These are phyloP conservation scores for Mimosa bimucronata DNA, from an alignment of 306 rosid genomes.

Conservation along the genomic window DNA sequence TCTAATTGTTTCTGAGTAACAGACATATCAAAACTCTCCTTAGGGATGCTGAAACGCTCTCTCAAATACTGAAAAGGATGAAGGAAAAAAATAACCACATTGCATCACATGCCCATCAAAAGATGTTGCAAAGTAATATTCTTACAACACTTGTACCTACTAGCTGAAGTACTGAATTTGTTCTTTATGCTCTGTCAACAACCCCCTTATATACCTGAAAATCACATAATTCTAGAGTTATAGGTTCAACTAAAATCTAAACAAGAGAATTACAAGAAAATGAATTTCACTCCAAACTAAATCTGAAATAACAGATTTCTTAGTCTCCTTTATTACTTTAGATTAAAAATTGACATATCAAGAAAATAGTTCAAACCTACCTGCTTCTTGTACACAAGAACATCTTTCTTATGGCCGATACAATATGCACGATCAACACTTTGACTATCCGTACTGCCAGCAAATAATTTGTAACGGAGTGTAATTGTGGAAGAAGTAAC, in stretches of 20 bases:
- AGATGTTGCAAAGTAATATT: not conserved
- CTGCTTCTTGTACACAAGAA: conserved; percentile 89
- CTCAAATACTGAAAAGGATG: conserved; percentile 86
- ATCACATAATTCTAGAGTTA: conserved; percentile 23
- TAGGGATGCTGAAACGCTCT: conserved; percentile 90
- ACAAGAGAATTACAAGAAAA: not conserved
- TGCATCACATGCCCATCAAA: not conserved
- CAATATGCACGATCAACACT: conserved; percentile 99
- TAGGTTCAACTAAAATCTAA: not conserved
- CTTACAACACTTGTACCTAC: conserved; percentile 59
- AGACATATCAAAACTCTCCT: conserved; percentile 90
- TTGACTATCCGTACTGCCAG: conserved; percentile 84
- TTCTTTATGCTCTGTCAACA: conserved; percentile 92
- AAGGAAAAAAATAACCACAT: conserved; percentile 20
- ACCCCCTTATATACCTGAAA: conserved; percentile 82
- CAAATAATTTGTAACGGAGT: not conserved
- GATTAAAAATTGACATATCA: not conserved
- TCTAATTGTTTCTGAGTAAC: conserved; percentile 83
- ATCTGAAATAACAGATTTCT: not conserved
- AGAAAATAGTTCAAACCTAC: too few species aligned
- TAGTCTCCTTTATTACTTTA: not conserved
- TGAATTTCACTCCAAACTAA: conserved; percentile 16
- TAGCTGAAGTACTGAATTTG: conserved; percentile 91
- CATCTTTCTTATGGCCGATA: conserved; percentile 92
- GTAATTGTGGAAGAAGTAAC: too few species aligned